Evolutionary conservation across 345 rosid genomes (phyloP).

Genomic region (Euphorbia tirucalli): DNA sequence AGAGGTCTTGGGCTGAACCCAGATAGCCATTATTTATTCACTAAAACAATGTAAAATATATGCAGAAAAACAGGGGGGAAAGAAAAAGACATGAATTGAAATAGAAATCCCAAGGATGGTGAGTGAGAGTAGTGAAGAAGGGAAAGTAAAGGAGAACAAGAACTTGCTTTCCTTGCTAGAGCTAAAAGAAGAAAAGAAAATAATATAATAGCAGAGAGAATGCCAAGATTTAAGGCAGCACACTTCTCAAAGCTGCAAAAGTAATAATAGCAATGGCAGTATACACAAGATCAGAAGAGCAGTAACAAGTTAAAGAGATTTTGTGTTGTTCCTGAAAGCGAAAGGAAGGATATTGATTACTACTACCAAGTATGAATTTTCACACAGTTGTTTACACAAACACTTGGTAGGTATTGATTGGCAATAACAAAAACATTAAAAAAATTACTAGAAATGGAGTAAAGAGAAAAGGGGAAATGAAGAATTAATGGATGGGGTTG

Average conservation of each 20-base stretch:
- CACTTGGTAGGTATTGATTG: not conserved
- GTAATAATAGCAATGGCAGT: constrained; percentile 39
- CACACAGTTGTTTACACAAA: constrained; percentile 2
- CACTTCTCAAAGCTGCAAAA: constrained; percentile 43
- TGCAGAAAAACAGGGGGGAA: too few relatives aligned
- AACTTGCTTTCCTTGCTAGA: constrained; percentile 13
- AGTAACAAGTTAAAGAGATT: constrained; percentile 20
- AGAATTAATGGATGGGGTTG: constrained; percentile 20
- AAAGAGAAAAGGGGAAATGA: constrained; percentile 29
- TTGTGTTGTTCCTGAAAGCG: constrained; percentile 37
- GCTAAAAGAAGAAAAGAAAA: constrained; percentile 31
- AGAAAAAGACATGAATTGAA: constrained; percentile 11
- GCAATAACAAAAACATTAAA: not conserved
- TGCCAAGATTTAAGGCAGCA: constrained; percentile 32
- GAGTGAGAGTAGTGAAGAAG: constrained; percentile 3
- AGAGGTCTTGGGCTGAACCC: not conserved
- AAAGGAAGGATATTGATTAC: constrained; percentile 25
- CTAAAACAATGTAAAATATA: not conserved
- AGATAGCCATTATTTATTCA: constrained; percentile 3
- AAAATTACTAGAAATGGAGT: constrained; percentile 6
- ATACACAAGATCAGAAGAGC: constrained; percentile 22
- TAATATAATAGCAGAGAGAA: constrained; percentile 19
- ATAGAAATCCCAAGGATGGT: constrained; percentile 17
- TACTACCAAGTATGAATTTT: not conserved
- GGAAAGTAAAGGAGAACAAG: not conserved